Percentiles rank a stretch among this genome's conserved stretches.
Conservation (phyloP, 2,329 filamentous ascomycete species). For the Beauveria medogensis region DNA sequence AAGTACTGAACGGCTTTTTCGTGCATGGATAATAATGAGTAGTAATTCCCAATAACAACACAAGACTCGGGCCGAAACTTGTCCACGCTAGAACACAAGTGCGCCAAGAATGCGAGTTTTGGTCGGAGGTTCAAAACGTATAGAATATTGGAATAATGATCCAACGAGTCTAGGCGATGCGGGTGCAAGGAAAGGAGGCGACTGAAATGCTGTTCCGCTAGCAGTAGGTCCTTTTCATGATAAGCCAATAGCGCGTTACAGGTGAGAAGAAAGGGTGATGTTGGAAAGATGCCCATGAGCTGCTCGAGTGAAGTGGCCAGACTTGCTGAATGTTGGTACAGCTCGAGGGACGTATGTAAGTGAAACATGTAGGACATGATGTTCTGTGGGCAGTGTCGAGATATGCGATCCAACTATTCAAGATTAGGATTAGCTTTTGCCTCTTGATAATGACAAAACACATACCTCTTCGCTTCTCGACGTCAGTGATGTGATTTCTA, state of each 20-base stretch:
- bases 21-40: conserved; percentile 86
- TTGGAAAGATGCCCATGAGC: conserved; percentile 76
- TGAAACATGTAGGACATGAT: conserved; percentile 94
- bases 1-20: conserved; percentile 99
- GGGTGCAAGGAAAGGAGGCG: conserved; percentile 70
- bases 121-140: conserved; percentile 86
- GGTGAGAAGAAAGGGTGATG: conserved; percentile 80
- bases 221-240: conserved; percentile 74
- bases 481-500: conserved; percentile 78
- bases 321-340: conserved; percentile 75
- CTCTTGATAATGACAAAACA: conserved; percentile 12
- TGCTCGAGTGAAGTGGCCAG: conserved; percentile 69
- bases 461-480: conserved; percentile 73
- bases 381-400: conserved; percentile 71
- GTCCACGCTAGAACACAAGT: conserved; percentile 83
- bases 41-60: conserved; percentile 95
- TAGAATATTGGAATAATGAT: conserved; percentile 95
- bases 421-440: conserved; percentile 18
- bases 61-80: conserved; percentile 96
- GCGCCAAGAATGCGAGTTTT: conserved; percentile 85
- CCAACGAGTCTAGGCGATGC: conserved; percentile 75
- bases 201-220: conserved; percentile 61
- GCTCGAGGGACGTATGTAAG: conserved; percentile 79
- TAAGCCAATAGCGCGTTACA: conserved; percentile 84
- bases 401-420: conserved; percentile 59